Base-by-base conservation (phyloP, 352 stramenopile species). In the Stephanocyclus meneghinianus region DNA sequence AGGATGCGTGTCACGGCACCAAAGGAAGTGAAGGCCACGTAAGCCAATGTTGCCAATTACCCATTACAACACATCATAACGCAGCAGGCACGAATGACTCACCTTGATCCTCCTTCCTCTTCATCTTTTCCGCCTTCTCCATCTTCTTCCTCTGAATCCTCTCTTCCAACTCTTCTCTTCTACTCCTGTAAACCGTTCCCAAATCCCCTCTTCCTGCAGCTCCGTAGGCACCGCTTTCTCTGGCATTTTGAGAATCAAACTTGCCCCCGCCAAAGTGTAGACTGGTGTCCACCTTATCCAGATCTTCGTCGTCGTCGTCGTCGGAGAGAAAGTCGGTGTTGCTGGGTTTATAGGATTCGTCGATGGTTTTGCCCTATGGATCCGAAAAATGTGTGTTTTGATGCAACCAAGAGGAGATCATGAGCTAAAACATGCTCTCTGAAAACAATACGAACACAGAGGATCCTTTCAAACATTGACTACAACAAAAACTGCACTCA, bases 241-340 rank as follows among this genome's bases (percentile, higher is more conserved):
- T 74, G 1, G 86, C 83, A 60, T 94, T 94, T 8, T 95, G 82
- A 53, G 92, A 92, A 60, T 96, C 93, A 63, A 97, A 97, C 35
- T 95, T 91, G 53, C 97, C 94, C 11, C 88, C 89, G 48, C 88
- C 90, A 74, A 93, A 94, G 80, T 94, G 87, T n/a, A 93, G 70
- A 65, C 85, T 75, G 3, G 88, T 94, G 80, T 93, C 91, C 0
- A 93, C 84, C 60, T 94, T 96, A 44, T 92, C 85, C 5, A 95
- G 84, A 57, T 91, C 87, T 62, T 91, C 89, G 35, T 95, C 90
- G 35, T 95, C 90, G 32, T 93, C 89, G 40, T 1, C 29, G 18
- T 80, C 60, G 29, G 63, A 81, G 10, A 83, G 84, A 21, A 87
- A 55, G 37, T 72, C 62, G 29, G 76, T 47, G 13, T 47, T 50